Conservation (phyloP, 225 moss, liverwort and hornwort genomes). For the Thuidium tamariscinum region DNA sequence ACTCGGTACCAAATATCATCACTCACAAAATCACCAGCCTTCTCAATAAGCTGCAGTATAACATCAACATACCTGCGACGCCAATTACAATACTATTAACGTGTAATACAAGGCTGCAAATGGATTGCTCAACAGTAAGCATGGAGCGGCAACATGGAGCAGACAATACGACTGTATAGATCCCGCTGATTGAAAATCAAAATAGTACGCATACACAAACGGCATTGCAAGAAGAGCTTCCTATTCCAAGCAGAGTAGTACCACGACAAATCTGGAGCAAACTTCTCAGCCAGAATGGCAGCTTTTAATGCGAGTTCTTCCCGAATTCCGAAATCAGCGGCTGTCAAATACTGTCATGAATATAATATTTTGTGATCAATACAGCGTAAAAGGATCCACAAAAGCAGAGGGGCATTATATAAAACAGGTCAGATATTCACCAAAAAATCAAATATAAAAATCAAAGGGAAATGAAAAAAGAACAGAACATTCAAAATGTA, state of each 20-base stretch:
- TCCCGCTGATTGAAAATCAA: not conserved
- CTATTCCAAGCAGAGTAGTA: conserved; percentile 10
- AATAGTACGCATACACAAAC: not conserved
- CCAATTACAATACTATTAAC: not conserved
- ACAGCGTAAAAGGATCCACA: not conserved
- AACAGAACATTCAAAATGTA: not conserved
- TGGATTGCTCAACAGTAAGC: not conserved
- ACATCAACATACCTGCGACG: conserved; percentile 84
- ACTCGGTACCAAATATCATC: conserved; percentile 99
- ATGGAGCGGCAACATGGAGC: not conserved
- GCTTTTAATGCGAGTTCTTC: conserved; percentile 97
- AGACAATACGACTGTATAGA: not conserved
- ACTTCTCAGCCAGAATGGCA: conserved; percentile 91
- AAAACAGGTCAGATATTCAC: not conserved
- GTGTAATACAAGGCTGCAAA: not conserved
- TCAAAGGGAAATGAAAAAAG: not conserved
- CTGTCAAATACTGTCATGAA: conserved; percentile 70
- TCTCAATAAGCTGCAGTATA: conserved; percentile 94
- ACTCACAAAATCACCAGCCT: conserved; percentile 95
- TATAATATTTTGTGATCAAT: not conserved
- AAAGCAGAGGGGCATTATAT: not conserved
- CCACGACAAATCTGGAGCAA: conserved; percentile 95
- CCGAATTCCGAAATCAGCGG: conserved; percentile 94
- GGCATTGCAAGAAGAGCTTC: not conserved
- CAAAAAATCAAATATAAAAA: not conserved